phyloP scores from a whole-genome alignment of 164 flowering plant genomes.

The Litsea cubeba region DNA sequence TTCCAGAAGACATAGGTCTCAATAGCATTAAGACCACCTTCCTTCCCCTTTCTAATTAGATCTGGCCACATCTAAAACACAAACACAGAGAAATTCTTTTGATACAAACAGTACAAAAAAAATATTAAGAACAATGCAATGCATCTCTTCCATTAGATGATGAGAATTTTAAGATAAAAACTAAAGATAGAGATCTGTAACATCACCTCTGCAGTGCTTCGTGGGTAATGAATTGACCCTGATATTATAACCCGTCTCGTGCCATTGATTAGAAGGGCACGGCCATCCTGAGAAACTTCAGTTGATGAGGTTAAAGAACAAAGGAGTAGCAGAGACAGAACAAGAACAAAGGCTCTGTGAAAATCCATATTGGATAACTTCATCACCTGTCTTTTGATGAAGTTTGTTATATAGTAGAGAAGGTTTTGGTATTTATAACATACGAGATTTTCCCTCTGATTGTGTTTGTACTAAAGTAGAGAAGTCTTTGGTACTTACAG shows the following conservation, averaged over 20 bases:
- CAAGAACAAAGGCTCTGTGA: not conserved
- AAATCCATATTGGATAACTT: too few species aligned
- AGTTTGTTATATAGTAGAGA: too few species aligned
- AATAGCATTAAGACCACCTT: conserved; percentile 16
- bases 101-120: not conserved
- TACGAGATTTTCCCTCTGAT: too few species aligned
- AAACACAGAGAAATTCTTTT: not conserved
- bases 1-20: conserved; percentile 19
- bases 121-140: too few species aligned
- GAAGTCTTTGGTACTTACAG: too few species aligned
- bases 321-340: not conserved
- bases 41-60: conserved; percentile 13
- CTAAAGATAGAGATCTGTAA: not conserved
- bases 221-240: conserved; percentile 13
- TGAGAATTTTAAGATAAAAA: not conserved
- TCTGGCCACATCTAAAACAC: conserved; percentile 17
- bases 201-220: conserved; percentile 11
- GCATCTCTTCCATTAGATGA: too few species aligned
- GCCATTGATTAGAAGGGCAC: conserved; percentile 12
- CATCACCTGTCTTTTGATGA: too few species aligned
- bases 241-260: conserved; percentile 4
- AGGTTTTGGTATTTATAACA: too few species aligned
- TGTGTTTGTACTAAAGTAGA: too few species aligned
- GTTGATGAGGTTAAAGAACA: not conserved
- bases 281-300: conserved; percentile 12